These are phyloP conservation scores for Termitomyces sp. DNA, from an alignment of 768 basidiomycete genomes.

Conservation along the genomic window DNA sequence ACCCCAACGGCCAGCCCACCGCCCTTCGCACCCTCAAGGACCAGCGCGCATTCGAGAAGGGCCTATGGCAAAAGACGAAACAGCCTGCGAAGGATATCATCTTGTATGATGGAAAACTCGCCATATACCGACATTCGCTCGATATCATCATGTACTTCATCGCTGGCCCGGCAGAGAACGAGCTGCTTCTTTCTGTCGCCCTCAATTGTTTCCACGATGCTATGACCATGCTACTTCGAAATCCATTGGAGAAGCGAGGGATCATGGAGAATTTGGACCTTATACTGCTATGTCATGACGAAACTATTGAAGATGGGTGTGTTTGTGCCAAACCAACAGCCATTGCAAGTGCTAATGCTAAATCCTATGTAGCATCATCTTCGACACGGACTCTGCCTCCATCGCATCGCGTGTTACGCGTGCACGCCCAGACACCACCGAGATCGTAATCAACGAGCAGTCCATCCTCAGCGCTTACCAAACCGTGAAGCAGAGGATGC, in stretches of 20 bases:
- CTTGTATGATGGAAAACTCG: constrained; percentile 85
- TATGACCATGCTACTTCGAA: constrained; percentile 78
- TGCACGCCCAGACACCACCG: constrained; percentile 89
- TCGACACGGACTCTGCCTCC: constrained; percentile 95
- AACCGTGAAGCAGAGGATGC: constrained; percentile 83
- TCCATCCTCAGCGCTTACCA: constrained; percentile 92
- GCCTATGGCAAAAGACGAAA: constrained; percentile 93
- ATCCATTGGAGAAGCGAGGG: constrained; percentile 92
- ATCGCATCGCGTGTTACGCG: constrained; percentile 93
- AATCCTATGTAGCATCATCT: constrained; percentile 70
- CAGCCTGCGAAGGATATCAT: constrained; percentile 84
- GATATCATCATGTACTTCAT: constrained; percentile 96
- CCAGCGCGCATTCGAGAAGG: constrained; percentile 94
- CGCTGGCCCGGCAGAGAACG: constrained; percentile 86
- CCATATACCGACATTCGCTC: constrained; percentile 90
- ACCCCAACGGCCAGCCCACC: constrained; percentile 61
- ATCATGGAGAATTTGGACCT: constrained; percentile 94
- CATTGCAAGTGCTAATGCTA: neutral
- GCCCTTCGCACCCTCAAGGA: constrained; percentile 77
- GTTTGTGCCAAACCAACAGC: constrained; percentile 20
- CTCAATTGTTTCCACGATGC: constrained; percentile 86
- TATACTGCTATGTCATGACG: constrained; percentile 89
- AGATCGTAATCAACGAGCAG: constrained; percentile 99
- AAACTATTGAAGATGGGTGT: constrained; percentile 97
- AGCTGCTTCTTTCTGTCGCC: constrained; percentile 90